Evolutionary conservation across 768 basidiomycete genomes (phyloP), one percentile per base, ranked within the genome.

Genomic region (Peribolospora baueri): DNA sequence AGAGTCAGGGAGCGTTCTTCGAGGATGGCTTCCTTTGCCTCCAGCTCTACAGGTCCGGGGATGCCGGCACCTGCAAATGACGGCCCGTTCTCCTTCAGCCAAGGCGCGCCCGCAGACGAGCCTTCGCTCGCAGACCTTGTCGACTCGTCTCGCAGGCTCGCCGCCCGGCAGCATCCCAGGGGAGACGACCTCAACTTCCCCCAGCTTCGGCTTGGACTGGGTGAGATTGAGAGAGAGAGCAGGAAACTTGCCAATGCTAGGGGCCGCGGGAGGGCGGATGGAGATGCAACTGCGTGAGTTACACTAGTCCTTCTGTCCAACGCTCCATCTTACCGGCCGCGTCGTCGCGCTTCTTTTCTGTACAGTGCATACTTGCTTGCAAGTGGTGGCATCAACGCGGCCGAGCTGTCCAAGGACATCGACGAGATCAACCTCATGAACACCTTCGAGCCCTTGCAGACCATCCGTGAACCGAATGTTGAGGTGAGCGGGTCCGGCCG

Each of bases 191-290:
- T 80, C 4, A 86, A 93, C 61, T 71, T 97, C 2, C 91, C 91
- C 8, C 76, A 82, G 3, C 80, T 98, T 47, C 77, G 82, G 55
- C 79, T 91, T 55, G 84, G 86, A 2, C 75, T 97, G 41, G 88
- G 91, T 67, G 86, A 95, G 70, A 83, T 98, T 59, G 91, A 97
- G 67, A 79, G 82, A 0, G 86, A 91, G 69, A 88, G 85, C 2
- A 75, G 87, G 14, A 74, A 81, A 46, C 78, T 95, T 37, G 68
- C 65, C 1, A 14, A 49, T 38, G 48, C 41, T 40, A 42, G 46
- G 49, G 3, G 46, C 46, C 47, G 48, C 45, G 4, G 43, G 5
- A 25, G 48, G 48, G 42, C 5, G 39, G 46, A 40, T 47, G 41
- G 13, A 48, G 53, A 5, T 36, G 56, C 14, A 47, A 51, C 3